A percentile compares a stretch with the other conserved stretches of the same genome.
Conservation (phyloP, 2,329 filamentous ascomycete genomes). For the Hymenoscyphus scutula region DNA sequence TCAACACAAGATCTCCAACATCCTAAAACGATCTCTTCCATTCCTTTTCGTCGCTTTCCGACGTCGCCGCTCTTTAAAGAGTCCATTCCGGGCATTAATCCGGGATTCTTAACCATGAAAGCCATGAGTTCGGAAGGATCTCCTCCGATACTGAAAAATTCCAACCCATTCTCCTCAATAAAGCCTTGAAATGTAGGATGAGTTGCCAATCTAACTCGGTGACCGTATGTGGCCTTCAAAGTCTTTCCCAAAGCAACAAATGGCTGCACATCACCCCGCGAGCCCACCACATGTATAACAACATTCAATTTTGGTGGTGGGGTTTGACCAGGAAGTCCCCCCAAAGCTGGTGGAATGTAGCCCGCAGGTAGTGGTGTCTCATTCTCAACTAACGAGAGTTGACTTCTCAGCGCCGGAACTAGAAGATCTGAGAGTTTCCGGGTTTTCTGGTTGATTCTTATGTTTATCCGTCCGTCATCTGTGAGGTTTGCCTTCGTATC, state of each 20-base stretch:
- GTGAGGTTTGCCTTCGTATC: slow-evolving; percentile 59
- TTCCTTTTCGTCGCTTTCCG: slow-evolving; percentile 68
- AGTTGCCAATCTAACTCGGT: slow-evolving; percentile 72
- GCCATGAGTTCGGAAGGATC: slow-evolving; percentile 77
- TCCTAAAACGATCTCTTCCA: slow-evolving; percentile 76
- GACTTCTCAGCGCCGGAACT: slow-evolving; percentile 61
- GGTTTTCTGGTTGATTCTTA: slow-evolving; percentile 73
- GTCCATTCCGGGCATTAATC: slow-evolving; percentile 79
- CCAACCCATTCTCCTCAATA: slow-evolving; percentile 67
- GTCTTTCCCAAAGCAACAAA: slow-evolving; percentile 69
- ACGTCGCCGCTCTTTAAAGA: slow-evolving; percentile 75
- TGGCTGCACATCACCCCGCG: slow-evolving; percentile 72
- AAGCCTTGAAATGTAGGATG: slow-evolving; percentile 67
- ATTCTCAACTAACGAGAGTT: slow-evolving; percentile 45
- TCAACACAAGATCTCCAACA: slow-evolving; percentile 87
- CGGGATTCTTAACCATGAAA: slow-evolving; percentile 89
- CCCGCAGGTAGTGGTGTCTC: slow-evolving; percentile 56
- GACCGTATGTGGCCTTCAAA: slow-evolving; percentile 62
- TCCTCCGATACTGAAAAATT: slow-evolving; percentile 76
- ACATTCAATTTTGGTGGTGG: slow-evolving; percentile 63
- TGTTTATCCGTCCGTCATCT: slow-evolving; percentile 76
- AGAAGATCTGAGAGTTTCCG: slow-evolving; percentile 65
- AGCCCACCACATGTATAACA: slow-evolving; percentile 73
- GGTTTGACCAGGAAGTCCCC: slow-evolving; percentile 58
- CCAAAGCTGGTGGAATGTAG: slow-evolving; percentile 72